These are phyloP conservation scores for Huntiella bhutanensis DNA, from an alignment of 2,329 filamentous ascomycete species.

Conservation along the genomic window DNA sequence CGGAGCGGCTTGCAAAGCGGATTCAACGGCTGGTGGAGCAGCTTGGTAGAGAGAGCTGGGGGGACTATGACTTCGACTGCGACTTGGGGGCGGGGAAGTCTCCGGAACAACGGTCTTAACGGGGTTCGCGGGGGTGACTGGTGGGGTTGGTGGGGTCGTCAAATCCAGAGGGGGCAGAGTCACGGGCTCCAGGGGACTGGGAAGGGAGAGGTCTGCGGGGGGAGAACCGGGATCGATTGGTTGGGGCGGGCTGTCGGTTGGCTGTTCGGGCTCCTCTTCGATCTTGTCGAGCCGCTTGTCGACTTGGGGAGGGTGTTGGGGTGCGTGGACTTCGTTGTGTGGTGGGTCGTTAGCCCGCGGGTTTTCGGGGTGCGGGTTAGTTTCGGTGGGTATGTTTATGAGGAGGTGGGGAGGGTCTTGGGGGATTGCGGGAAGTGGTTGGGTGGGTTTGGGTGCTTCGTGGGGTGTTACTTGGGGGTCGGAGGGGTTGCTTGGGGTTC, in stretches of 20 bases:
- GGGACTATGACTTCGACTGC: no score
- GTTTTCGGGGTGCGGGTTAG: neutral
- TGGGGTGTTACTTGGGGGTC: neutral
- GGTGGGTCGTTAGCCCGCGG: slow-evolving; percentile 2
- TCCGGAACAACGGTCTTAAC: no score
- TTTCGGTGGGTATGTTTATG: neutral
- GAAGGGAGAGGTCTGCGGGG: no score
- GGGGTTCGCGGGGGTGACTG: no score
- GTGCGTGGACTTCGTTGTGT: slow-evolving; percentile 5
- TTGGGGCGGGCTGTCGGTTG: neutral
- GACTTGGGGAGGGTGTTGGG: slow-evolving; percentile 2
- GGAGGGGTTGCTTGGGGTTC: neutral
- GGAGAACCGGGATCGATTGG: no score
- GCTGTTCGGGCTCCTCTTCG: slow-evolving; percentile 8
- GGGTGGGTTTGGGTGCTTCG: neutral
- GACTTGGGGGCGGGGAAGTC: no score
- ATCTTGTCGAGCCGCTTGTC: slow-evolving; percentile 10
- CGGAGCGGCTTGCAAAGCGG: neutral
- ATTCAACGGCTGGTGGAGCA: neutral
- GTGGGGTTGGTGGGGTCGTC: no score
- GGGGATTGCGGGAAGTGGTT: neutral
- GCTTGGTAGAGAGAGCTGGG: no score
- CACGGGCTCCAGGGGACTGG: no score
- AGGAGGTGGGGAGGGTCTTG: neutral
- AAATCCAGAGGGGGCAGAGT: no score